Conservation (phyloP, 2,329 filamentous ascomycete genomes). For the Fusarium sp. region DNA sequence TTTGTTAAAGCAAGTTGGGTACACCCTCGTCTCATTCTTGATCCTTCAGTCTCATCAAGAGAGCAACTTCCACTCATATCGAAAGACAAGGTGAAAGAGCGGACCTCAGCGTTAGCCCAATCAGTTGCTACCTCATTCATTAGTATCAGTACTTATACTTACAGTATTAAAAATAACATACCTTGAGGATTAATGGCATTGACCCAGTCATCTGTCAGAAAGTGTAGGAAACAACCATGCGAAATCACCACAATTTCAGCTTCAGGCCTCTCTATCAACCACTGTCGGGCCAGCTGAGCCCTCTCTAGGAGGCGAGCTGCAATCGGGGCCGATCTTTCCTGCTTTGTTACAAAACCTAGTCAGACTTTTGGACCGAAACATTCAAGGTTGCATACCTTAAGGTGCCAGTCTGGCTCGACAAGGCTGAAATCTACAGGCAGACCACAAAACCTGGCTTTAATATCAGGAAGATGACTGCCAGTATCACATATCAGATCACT, state of each 20-base stretch:
- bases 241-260: not conserved
- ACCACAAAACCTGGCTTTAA: not conserved
- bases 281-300: not conserved
- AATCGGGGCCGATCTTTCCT: not conserved
- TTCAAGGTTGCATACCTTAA: not conserved
- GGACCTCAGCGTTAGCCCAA: not conserved
- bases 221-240: constrained; percentile 4
- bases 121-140: not conserved
- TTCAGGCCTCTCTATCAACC: not conserved
- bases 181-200: not conserved
- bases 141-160: not conserved
- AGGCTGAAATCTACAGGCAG: not conserved
- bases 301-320: not conserved
- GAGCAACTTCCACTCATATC: not conserved
- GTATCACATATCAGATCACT: constrained; percentile 1
- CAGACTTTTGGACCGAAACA: not conserved
- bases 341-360: not conserved
- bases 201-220: not conserved
- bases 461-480: not conserved
- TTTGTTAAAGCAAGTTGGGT: not conserved
- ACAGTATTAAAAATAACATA: not conserved
- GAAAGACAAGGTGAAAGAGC: not conserved
- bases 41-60: not conserved
- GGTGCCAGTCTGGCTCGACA: not conserved
- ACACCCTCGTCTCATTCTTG: not conserved